phyloP scores from a whole-genome alignment of 2,329 filamentous ascomycete genomes.

The Penicillium palitans region DNA sequence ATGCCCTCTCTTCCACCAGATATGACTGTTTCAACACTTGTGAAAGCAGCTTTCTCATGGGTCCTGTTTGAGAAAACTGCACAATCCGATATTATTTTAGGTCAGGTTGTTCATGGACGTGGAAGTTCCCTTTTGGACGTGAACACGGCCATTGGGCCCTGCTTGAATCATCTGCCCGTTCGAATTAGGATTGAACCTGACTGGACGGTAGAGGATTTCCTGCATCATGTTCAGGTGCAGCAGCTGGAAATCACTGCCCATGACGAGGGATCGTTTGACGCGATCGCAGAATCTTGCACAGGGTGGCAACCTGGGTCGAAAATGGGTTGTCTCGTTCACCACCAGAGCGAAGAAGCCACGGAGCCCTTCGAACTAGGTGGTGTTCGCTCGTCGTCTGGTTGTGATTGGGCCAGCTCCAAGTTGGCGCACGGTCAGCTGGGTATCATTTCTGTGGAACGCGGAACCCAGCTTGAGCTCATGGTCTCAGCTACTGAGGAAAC shows the following conservation, averaged over 20 bases:
- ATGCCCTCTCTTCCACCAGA: background rate
- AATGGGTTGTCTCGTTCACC: background rate
- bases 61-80: slow-evolving; percentile 1
- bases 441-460: background rate
- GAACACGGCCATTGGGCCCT: slow-evolving; percentile 10
- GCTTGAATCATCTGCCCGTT: slow-evolving; percentile 11
- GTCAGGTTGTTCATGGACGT: slow-evolving; percentile 17
- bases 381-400: background rate
- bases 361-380: background rate
- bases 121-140: slow-evolving; percentile 2
- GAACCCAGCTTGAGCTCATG: background rate
- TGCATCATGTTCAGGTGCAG: slow-evolving; percentile 15
- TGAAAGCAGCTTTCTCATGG: slow-evolving; percentile 13
- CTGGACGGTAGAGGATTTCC: slow-evolving; percentile 8
- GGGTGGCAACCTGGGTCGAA: background rate
- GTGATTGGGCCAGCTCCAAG: background rate
- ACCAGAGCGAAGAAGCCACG: background rate
- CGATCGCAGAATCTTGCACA: background rate
- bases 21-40: slow-evolving; percentile 9
- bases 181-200: slow-evolving; percentile 5
- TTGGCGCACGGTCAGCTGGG: background rate
- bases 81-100: slow-evolving; percentile 7
- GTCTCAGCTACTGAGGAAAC: background rate
- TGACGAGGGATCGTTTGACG: slow-evolving; percentile 1
- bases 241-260: slow-evolving; percentile 9